These are phyloP conservation scores for Phytophthora aleatoria DNA, from an alignment of 352 stramenopile genomes.

Conservation along the genomic window DNA sequence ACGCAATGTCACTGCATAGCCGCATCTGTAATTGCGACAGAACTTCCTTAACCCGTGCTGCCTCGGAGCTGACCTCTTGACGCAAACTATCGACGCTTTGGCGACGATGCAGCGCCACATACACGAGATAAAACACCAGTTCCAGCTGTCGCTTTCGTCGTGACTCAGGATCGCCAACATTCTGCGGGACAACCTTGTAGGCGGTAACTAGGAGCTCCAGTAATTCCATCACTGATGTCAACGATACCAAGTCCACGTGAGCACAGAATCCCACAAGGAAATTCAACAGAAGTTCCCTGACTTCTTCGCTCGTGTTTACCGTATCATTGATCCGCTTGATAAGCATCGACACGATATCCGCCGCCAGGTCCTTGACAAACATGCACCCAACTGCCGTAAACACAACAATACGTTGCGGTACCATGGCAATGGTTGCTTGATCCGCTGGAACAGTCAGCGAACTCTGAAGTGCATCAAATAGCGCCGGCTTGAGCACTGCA, in stretches of 20 bases:
- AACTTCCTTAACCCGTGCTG: conserved; percentile 9
- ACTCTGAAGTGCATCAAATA: conserved; percentile 31
- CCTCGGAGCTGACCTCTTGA: conserved; percentile 30
- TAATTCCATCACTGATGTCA: conserved; percentile 35
- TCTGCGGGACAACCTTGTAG: conserved; percentile 20
- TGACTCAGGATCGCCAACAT: not conserved
- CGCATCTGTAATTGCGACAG: conserved; percentile 43
- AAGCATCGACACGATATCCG: conserved; percentile 27
- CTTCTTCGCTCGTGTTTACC: not conserved
- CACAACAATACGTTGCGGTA: conserved; percentile 28
- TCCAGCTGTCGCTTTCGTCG: conserved; percentile 10
- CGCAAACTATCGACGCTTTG: conserved; percentile 29
- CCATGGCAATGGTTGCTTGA: not conserved
- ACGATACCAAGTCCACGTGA: conserved; percentile 45
- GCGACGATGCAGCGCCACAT: conserved; percentile 42
- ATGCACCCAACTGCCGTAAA: conserved; percentile 43
- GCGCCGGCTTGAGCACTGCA: conserved; percentile 29
- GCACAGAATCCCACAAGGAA: conserved; percentile 49
- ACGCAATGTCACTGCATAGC: conserved; percentile 38
- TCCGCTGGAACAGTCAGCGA: not conserved
- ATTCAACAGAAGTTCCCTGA: conserved; percentile 11
- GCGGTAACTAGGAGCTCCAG: conserved; percentile 31
- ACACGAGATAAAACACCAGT: conserved; percentile 46
- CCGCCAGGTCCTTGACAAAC: conserved; percentile 53
- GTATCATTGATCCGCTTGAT: conserved; percentile 10